phyloP scores from a whole-genome alignment of 2,329 filamentous ascomycete species.

The Fusarium cicatricum region DNA sequence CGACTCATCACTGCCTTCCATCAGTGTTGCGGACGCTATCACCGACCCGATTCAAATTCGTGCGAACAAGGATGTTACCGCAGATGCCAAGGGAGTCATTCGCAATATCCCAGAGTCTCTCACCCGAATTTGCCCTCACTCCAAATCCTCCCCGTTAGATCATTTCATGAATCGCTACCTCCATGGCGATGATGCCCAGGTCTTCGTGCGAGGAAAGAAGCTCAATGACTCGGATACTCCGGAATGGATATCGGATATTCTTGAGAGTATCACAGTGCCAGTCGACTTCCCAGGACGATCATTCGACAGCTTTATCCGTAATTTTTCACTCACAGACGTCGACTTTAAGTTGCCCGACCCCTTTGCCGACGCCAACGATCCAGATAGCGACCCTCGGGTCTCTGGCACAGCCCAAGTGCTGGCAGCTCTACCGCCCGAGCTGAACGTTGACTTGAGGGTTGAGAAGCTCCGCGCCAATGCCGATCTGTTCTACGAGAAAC shows the following conservation, averaged over 20 bases:
- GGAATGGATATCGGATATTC: conserved; percentile 80
- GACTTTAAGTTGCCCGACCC: conserved; percentile 87
- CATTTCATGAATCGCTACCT: conserved; percentile 82
- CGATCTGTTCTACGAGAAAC: conserved; percentile 79
- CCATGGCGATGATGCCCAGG: conserved; percentile 76
- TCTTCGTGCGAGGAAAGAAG: conserved; percentile 84
- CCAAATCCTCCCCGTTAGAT: conserved; percentile 84
- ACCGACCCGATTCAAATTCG: conserved; percentile 73
- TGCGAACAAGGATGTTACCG: conserved; percentile 71
- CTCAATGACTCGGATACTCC: conserved; percentile 74
- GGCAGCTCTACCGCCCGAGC: conserved; percentile 80
- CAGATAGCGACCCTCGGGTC: conserved; percentile 77
- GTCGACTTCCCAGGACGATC: conserved; percentile 83
- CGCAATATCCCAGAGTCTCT: conserved; percentile 77
- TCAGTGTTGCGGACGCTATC: conserved; percentile 78
- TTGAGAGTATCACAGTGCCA: conserved; percentile 83
- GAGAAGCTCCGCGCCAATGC: conserved; percentile 78
- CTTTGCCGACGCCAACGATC: conserved; percentile 76
- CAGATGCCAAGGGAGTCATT: conserved; percentile 77
- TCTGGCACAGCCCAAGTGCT: conserved; percentile 85
- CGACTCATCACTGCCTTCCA: conserved; percentile 72
- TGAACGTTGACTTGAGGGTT: conserved; percentile 86
- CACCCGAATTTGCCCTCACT: conserved; percentile 76
- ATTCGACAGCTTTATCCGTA: conserved; percentile 84
- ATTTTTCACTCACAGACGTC: conserved; percentile 86